Conservation (phyloP, 345 rosid genomes). For the Arabis alpina region DNA sequence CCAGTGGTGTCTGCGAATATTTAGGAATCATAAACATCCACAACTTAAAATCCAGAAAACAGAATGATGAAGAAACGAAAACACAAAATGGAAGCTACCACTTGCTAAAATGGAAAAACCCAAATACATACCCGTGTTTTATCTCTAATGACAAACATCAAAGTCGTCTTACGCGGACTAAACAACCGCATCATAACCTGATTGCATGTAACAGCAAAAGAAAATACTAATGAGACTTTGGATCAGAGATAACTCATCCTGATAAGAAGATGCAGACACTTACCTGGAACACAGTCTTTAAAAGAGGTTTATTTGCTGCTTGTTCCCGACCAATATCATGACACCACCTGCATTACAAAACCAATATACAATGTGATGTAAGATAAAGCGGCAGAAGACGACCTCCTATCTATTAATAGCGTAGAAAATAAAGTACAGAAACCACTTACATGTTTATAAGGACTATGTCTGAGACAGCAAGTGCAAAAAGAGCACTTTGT, state of each 20-base stretch:
- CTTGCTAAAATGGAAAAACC: constrained; percentile 4
- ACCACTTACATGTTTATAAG: constrained; percentile 91
- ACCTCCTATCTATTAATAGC: background rate
- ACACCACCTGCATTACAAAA: constrained; percentile 83
- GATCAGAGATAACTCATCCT: constrained; percentile 28
- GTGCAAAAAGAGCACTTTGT: constrained; percentile 99
- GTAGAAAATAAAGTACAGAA: constrained; percentile 16
- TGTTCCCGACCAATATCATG: constrained; percentile 99
- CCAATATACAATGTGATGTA: constrained; percentile 20
- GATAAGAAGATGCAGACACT: constrained; percentile 24
- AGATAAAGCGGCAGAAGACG: constrained; percentile 15
- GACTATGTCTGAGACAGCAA: constrained; percentile 98
- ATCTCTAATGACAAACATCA: constrained; percentile 98
- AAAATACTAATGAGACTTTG: constrained; percentile 6
- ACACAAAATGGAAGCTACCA: constrained; percentile 2
- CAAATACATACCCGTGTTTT: constrained; percentile 78
- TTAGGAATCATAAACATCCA: constrained; percentile 34
- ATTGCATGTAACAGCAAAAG: constrained; percentile 35
- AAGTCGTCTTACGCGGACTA: constrained; percentile 98
- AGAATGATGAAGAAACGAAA: constrained; percentile 7
- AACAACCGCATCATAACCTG: constrained; percentile 99
- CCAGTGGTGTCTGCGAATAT: constrained; percentile 81
- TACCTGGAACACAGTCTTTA: constrained; percentile 99
- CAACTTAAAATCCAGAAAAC: constrained; percentile 23
- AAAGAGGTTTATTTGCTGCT: constrained; percentile 99